Conservation (phyloP, 2,329 filamentous ascomycete genomes). For the Trichoderma hamatum region DNA sequence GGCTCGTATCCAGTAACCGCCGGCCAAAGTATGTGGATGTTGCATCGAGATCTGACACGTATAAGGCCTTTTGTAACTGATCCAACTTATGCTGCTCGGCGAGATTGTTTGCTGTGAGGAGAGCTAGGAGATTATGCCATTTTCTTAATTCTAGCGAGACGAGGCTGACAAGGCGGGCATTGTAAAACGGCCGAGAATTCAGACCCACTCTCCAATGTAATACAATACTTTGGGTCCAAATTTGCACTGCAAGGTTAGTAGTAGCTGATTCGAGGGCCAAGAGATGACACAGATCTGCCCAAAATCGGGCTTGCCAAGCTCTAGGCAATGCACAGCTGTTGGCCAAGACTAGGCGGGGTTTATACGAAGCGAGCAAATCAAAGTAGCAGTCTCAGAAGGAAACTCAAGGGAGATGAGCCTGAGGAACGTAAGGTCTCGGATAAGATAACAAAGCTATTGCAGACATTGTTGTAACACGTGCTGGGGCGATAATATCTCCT, state of each 20-base stretch:
- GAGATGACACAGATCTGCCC: neutral
- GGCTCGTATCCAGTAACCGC: neutral
- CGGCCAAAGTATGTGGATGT: neutral
- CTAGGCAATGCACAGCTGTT: neutral
- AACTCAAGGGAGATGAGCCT: neutral
- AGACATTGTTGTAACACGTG: constrained; percentile 14
- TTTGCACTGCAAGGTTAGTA: neutral
- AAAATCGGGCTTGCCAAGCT: neutral
- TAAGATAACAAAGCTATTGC: neutral
- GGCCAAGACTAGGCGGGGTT: neutral
- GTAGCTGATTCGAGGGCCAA: neutral
- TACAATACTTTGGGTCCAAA: neutral
- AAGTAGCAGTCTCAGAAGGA: neutral
- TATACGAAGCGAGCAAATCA: neutral
- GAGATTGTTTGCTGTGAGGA: neutral
- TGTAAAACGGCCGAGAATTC: neutral
- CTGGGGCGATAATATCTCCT: neutral
- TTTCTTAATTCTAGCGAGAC: neutral
- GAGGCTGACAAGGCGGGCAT: neutral
- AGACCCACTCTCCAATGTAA: neutral
- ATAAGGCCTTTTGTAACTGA: neutral
- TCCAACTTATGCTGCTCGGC: neutral
- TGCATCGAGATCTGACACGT: neutral
- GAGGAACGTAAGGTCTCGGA: neutral
- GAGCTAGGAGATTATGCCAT: neutral